Conservation (phyloP, 176 grass and related monocot genomes). For the Eleusine coracana region DNA sequence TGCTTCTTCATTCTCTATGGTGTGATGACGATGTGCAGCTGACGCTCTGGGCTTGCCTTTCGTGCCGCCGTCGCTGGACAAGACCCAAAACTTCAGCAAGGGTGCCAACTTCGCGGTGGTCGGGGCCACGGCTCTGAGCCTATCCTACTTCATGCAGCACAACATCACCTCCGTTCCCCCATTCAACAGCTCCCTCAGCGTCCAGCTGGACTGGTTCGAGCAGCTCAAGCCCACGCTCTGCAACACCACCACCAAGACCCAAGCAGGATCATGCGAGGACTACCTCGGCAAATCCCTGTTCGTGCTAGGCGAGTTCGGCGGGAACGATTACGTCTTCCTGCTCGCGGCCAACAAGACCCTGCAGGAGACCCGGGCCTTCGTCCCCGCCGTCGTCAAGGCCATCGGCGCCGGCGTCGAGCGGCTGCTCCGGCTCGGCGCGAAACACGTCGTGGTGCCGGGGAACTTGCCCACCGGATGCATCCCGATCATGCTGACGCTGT, state of each 20-base stretch:
- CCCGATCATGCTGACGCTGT: conserved; percentile 40
- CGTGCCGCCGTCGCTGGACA: conserved; percentile 52
- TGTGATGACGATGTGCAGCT: conserved; percentile 27
- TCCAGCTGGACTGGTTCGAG: conserved; percentile 67
- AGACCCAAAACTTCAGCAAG: conserved; percentile 38
- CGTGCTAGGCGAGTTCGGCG: conserved; percentile 62
- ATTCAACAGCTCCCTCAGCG: conserved; percentile 46
- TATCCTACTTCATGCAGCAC: conserved; percentile 39
- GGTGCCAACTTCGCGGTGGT: conserved; percentile 63
- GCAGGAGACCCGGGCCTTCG: not conserved
- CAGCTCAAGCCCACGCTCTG: conserved; percentile 48
- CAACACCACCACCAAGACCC: not conserved
- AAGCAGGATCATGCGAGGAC: conserved; percentile 31
- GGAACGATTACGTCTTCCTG: conserved; percentile 58
- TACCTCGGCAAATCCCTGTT: conserved; percentile 50
- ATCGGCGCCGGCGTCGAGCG: conserved; percentile 37
- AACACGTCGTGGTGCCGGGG: conserved; percentile 43
- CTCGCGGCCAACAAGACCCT: conserved; percentile 43
- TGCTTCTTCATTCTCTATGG: no score
- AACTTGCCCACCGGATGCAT: conserved; percentile 55
- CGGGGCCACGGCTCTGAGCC: conserved; percentile 47
- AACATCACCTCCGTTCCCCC: conserved; percentile 25
- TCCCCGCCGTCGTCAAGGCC: conserved; percentile 39
- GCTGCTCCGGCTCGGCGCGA: conserved; percentile 47
- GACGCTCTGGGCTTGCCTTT: conserved; percentile 57